These are phyloP conservation scores for Chalara sp. DNA, from an alignment of 2,329 filamentous ascomycete genomes.

Conservation along the genomic window DNA sequence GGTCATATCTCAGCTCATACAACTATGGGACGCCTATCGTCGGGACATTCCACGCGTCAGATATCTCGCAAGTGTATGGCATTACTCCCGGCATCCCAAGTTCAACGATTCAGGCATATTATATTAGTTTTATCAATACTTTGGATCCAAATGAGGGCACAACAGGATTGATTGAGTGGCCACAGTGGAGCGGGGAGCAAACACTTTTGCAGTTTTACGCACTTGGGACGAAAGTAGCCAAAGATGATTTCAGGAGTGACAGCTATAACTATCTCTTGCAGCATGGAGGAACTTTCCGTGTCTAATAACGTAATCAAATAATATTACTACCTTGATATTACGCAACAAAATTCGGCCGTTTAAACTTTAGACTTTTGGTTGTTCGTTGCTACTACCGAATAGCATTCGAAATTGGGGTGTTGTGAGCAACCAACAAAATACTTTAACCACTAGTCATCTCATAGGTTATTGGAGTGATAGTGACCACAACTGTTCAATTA, in stretches of 20 bases:
- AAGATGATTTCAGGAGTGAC: slow-evolving; percentile 35
- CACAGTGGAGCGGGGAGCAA: slow-evolving; percentile 41
- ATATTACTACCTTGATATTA: too few species aligned
- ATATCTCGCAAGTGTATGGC: slow-evolving; percentile 59
- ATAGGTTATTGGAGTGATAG: too few species aligned
- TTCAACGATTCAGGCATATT: slow-evolving; percentile 57
- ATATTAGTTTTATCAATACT: slow-evolving; percentile 64
- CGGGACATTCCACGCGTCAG: slow-evolving; percentile 68
- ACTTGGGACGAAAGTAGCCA: slow-evolving; percentile 29
- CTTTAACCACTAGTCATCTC: too few species aligned
- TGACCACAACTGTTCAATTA: too few species aligned
- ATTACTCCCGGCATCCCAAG: slow-evolving; percentile 38
- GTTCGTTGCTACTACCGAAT: too few species aligned
- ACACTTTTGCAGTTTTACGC: slow-evolving; percentile 42
- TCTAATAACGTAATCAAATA: too few species aligned
- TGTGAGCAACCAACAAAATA: too few species aligned
- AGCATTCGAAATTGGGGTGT: too few species aligned
- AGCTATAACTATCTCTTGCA: neutral
- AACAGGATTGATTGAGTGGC: slow-evolving; percentile 37
- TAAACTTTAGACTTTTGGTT: too few species aligned
- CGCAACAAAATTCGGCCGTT: too few species aligned
- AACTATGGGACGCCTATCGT: slow-evolving; percentile 62
- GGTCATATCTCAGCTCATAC: slow-evolving; percentile 72
- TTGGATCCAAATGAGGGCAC: slow-evolving; percentile 59
- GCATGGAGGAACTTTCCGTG: too few species aligned